A percentile compares a stretch with the other conserved stretches of the same genome.
These are phyloP conservation scores for Sabuloglossum arenarium DNA, from an alignment of 495 filamentous ascomycete genomes.

Conservation along the genomic window DNA sequence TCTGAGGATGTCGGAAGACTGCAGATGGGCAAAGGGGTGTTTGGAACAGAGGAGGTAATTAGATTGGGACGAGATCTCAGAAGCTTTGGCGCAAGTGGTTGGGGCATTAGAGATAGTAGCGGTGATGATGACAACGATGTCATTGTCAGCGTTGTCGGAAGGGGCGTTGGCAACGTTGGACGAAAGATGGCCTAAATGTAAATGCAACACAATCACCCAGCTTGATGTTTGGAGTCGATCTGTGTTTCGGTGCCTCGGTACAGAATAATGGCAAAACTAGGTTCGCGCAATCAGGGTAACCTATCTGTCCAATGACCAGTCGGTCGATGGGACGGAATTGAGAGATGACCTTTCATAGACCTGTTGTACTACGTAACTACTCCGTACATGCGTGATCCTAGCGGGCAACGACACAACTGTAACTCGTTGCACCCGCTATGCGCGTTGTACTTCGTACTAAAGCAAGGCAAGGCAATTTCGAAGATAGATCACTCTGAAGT, in stretches of 20 bases:
- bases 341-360: background rate
- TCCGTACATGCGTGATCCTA: background rate
- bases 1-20: constrained; percentile 48
- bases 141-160: constrained; percentile 78
- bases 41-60: constrained; percentile 61
- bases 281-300: background rate
- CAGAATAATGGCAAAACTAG: background rate
- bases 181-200: constrained; percentile 59
- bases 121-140: constrained; percentile 50
- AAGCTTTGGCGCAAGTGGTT: constrained; percentile 64
- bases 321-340: background rate
- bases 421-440: background rate
- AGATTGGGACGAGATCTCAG: constrained; percentile 63
- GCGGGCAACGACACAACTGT: background rate
- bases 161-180: constrained; percentile 87
- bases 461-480: background rate
- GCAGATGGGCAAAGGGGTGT: constrained; percentile 47
- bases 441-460: no score
- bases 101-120: constrained; percentile 63
- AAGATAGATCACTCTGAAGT: background rate
- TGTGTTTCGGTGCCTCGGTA: background rate
- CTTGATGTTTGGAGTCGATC: background rate
- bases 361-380: background rate
- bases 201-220: background rate
- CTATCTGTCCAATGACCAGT: background rate